A percentile compares a stretch with the other conserved stretches of the same genome.
These are phyloP conservation scores for Cardamine chenopodiifolia DNA, from an alignment of 345 rosid species.

Conservation along the genomic window DNA sequence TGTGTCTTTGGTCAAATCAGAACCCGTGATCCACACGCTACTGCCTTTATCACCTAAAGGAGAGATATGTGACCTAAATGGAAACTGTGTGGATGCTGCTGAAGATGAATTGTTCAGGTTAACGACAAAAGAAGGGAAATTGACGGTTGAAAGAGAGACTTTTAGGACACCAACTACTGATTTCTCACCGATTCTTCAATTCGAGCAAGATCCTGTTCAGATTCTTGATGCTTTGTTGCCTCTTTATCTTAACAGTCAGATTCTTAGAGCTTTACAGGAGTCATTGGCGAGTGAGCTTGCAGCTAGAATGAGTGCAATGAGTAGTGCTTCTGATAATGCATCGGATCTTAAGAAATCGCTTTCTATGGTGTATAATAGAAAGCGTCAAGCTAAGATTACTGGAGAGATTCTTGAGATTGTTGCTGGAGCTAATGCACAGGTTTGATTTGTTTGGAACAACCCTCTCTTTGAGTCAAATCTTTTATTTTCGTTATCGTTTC, in stretches of 20 bases:
- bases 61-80: constrained; percentile 87
- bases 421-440: constrained; percentile 85
- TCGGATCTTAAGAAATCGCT: constrained; percentile 67
- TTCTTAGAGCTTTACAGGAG: constrained; percentile 92
- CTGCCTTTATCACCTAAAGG: constrained; percentile 90
- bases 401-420: constrained; percentile 96
- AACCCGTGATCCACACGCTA: constrained; percentile 87
- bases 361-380: constrained; percentile 66
- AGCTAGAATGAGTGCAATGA: constrained; percentile 95
- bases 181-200: constrained; percentile 84
- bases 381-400: constrained; percentile 94
- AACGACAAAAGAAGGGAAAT: constrained; percentile 88
- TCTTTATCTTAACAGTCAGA: constrained; percentile 88
- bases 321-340: constrained; percentile 86
- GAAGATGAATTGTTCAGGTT: constrained; percentile 93
- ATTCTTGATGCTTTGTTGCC: constrained; percentile 93
- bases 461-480: background rate
- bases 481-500: constrained; percentile 1
- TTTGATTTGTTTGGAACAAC: constrained; percentile 23
- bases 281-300: constrained; percentile 94
- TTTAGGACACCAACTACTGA: constrained; percentile 58
- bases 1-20: constrained; percentile 80
- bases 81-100: constrained; percentile 86
- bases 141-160: constrained; percentile 77
- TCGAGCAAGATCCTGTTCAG: constrained; percentile 96